Base-by-base conservation (phyloP, 805 yeast species). In the Starmerella powellii region DNA sequence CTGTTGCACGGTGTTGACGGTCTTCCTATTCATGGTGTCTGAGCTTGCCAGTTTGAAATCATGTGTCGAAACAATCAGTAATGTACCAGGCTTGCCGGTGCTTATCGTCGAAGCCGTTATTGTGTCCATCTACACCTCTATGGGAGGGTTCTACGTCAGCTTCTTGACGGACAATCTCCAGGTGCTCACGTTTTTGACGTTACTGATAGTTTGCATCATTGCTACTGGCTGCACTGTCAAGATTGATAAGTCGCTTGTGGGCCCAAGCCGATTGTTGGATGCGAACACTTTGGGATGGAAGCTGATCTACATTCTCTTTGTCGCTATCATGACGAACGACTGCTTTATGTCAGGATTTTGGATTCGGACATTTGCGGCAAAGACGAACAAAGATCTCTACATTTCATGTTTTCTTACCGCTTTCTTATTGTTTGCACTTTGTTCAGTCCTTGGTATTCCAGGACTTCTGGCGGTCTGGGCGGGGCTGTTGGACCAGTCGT, bases 401-500 rank as follows among this genome's bases (percentile, higher is more conserved):
- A 72, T 83, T 50, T 93, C 91, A 20, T 74, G 86, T 41, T 67
- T 78, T 3, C 64, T 87, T 46, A 94, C 95, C 0, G 71, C 87
- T 0, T 59, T 81, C 44, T 71, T 80, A 18, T 65, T 77, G 34
- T 73, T 80, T 43, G 65, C 69, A 12, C 68, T 85, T 44, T 74
- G 79, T 47, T 73, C 81, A 0, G 67, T 85, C 37, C 76, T 80
- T 34, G 97, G 96, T 17, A 66, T 76, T 38, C 73, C 94, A 2
- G 96, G 96, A 10, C 70, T 87, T 48, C 59, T 86, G 37, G 95
- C 94, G 3, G 95, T 84, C 16, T 87, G 96, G 96, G 74, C 87
- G 0, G 88, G 88, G 1, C 58, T 77, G 45, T 61, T 66, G 8
- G 71, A 72, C 20, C 59, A 57, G 17, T 31, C 43, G 4, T 57